These are phyloP conservation scores for Tylopilus balloui DNA, from an alignment of 768 basidiomycete species.

Conservation along the genomic window DNA sequence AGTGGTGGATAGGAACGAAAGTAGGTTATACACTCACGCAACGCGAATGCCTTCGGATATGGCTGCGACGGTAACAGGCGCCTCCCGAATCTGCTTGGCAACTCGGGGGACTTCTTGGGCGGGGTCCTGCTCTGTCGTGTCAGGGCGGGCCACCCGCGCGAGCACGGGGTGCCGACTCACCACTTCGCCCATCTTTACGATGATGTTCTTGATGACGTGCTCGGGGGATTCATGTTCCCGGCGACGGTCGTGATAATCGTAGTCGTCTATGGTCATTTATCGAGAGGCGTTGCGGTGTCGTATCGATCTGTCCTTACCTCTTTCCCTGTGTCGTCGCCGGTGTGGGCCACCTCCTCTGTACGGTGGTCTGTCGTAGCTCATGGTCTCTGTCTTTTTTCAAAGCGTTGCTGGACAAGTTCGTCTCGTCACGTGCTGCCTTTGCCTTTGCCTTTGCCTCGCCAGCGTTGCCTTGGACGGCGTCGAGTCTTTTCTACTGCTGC, in stretches of 20 bases:
- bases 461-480: background rate
- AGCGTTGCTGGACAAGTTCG: background rate
- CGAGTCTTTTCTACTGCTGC: background rate
- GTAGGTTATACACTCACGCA: constrained; percentile 40
- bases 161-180: constrained; percentile 41
- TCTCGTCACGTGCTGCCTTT: constrained; percentile 22
- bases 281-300: background rate
- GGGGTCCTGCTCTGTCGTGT: constrained; percentile 48
- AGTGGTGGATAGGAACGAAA: constrained; percentile 1
- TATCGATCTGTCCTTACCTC: constrained; percentile 44
- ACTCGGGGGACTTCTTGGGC: constrained; percentile 64
- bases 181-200: constrained; percentile 78
- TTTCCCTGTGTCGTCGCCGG: constrained; percentile 40
- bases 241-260: constrained; percentile 55
- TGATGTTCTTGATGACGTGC: constrained; percentile 59
- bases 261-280: constrained; percentile 48
- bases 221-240: constrained; percentile 71
- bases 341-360: constrained; percentile 43
- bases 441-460: background rate
- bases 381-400: constrained; percentile 18
- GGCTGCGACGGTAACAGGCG: constrained; percentile 53
- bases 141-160: background rate
- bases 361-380: constrained; percentile 56
- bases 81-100: constrained; percentile 60
- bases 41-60: constrained; percentile 73